Conservation (phyloP, 305 asterid species). For the Fraxinus xanthoxyloides region DNA sequence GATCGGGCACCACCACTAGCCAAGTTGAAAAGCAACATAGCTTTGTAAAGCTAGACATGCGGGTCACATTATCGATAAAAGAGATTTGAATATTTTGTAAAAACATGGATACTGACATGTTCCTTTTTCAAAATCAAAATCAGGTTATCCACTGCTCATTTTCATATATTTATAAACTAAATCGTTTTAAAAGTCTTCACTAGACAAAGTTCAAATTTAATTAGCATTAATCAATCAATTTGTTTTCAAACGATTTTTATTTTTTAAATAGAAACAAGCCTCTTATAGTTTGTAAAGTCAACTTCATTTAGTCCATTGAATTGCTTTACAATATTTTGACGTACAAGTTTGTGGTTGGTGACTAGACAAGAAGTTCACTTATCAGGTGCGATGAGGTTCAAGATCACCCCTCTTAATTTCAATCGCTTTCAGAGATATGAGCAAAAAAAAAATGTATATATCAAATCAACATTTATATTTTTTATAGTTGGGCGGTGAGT, state of each 20-base stretch:
- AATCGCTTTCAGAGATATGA: constrained; percentile 1
- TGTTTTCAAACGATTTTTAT: background rate
- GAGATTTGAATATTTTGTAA: background rate
- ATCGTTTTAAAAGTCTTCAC: background rate
- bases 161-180: background rate
- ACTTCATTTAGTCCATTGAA: background rate
- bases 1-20: background rate
- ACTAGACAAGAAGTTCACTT: background rate
- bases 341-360: constrained; percentile 14
- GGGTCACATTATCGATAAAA: background rate
- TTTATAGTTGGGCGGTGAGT: background rate
- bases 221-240: background rate
- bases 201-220: background rate
- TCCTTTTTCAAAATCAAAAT: background rate
- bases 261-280: background rate
- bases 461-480: constrained; percentile 12
- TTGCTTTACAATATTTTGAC: background rate
- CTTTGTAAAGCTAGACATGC: background rate
- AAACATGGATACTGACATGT: background rate
- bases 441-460: constrained; percentile 16
- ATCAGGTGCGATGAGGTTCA: constrained; percentile 12
- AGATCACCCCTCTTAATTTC: constrained; percentile 25
- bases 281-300: background rate
- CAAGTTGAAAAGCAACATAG: background rate
- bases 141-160: background rate